Evolutionary conservation across 345 rosid genomes (phyloP), one percentile per base, ranked within the genome.

Genomic region (Hibiscus mutabilis): DNA sequence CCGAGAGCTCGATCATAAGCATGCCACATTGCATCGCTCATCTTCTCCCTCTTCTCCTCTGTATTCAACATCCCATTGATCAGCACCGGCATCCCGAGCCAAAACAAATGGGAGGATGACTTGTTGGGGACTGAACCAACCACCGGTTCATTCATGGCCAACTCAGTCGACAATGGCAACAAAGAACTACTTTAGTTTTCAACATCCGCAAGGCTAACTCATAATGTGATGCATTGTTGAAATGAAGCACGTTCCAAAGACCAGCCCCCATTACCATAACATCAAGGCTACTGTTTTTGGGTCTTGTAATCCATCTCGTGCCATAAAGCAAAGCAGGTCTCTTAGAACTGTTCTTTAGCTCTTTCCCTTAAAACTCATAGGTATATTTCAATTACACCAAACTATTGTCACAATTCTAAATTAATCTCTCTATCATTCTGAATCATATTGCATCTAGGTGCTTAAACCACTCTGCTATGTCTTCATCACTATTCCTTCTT

Each of bases 211-310:
- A 72, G 40, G 71, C 67, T 25, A 35, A 64, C 3, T 83, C 89
- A 46, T 82, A 95, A 77, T 89, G 89, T 0, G 91, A 78, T 2
- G 96, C 91, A 82, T 92, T 89, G 13, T 79, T 82, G n/a, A 85
- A 70, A 76, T 92, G 98, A 62, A 95, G 90, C 99, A 95, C 89
- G 69, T 95, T 93, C 97, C 99, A 95, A 31, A 95, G 75, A 35
- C 94, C 98, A 46, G 84, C 82, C 37, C 97, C 98, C 86, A 95
- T 87, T 9, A 95, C 84, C 68, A 89, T 49, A 76, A 95, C 97
- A 82, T 95, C 96, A 0, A 94, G 96, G 75, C 78, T 81, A 82
- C 73, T 86, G 60, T n/a, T 72, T 74, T 21, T 69, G 79, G 18
- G 74, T 84, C 83, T 87, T 87, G 35, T 85, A 83, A 0, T 79